A percentile compares a stretch with the other conserved stretches of the same genome.
phyloP scores from a whole-genome alignment of 805 yeast genomes.

The Metschnikowia borealis region DNA sequence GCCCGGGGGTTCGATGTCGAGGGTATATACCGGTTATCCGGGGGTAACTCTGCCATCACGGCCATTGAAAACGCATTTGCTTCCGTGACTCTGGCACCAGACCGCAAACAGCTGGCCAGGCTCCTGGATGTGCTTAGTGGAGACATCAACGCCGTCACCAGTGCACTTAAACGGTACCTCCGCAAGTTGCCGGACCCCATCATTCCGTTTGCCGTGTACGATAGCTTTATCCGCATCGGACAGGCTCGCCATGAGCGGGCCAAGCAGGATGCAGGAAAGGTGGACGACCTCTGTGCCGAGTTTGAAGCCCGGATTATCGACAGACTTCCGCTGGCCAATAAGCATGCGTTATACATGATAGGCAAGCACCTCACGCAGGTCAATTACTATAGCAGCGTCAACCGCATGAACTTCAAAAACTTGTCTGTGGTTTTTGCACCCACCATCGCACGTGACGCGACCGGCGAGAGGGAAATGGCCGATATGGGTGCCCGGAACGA shows the following conservation, averaged over 20 bases:
- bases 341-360: slow-evolving; percentile 50
- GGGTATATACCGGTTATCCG: slow-evolving; percentile 90
- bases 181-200: slow-evolving; percentile 83
- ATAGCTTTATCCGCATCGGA: slow-evolving; percentile 53
- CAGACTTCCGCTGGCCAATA: slow-evolving; percentile 66
- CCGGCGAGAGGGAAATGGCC: slow-evolving; percentile 75
- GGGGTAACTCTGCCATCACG: slow-evolving; percentile 66
- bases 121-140: slow-evolving; percentile 41
- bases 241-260: slow-evolving; percentile 19
- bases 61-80: slow-evolving; percentile 41
- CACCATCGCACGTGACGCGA: slow-evolving; percentile 72
- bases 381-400: slow-evolving; percentile 46
- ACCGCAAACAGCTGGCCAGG: slow-evolving; percentile 30
- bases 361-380: slow-evolving; percentile 64
- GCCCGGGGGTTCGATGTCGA: slow-evolving; percentile 68
- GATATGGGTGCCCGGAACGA: slow-evolving; percentile 82
- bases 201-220: slow-evolving; percentile 66
- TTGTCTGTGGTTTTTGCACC: slow-evolving; percentile 94
- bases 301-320: slow-evolving; percentile 42
- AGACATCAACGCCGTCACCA: slow-evolving; percentile 84
- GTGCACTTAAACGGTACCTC: slow-evolving; percentile 82
- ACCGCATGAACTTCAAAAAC: slow-evolving; percentile 81
- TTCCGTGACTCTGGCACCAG: slow-evolving; percentile 25
- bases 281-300: slow-evolving; percentile 31
- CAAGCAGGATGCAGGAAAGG: not conserved